A percentile compares a stretch with the other conserved stretches of the same genome.
Evolutionary conservation across 2,329 filamentous ascomycete species (phyloP).

Genomic region (Leptographium flavum): DNA sequence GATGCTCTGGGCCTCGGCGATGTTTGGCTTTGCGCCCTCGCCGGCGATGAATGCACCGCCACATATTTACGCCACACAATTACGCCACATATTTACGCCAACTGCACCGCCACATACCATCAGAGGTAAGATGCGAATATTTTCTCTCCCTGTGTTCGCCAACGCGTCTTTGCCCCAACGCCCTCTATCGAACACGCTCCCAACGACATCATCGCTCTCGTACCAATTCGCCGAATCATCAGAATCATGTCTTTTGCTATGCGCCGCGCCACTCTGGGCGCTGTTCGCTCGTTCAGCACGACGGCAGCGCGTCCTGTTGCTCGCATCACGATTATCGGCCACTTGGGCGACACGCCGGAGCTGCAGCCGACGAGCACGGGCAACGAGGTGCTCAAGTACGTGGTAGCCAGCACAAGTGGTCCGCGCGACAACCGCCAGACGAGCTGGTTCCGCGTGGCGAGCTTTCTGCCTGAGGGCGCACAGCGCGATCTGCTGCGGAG

Average conservation of each 20-base stretch:
- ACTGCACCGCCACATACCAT: no score
- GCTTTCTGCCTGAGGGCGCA: slow-evolving; percentile 54
- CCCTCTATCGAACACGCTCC: no score
- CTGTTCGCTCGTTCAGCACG: slow-evolving; percentile 60
- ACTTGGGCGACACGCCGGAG: slow-evolving; percentile 70
- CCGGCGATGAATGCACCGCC: no score
- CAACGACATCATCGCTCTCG: no score
- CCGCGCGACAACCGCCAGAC: slow-evolving; percentile 56
- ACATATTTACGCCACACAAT: no score
- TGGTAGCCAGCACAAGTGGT: slow-evolving; percentile 56
- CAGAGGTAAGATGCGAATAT: no score
- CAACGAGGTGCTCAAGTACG: slow-evolving; percentile 62
- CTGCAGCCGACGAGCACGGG: slow-evolving; percentile 54
- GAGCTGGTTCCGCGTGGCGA: slow-evolving; percentile 73
- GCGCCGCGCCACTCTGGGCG: slow-evolving; percentile 9
- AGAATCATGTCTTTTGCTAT: slow-evolving; percentile 12
- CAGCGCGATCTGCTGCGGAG: slow-evolving; percentile 57
- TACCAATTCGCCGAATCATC: no score
- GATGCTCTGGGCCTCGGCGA: no score
- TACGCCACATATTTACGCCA: no score
- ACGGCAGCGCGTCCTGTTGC: slow-evolving; percentile 52
- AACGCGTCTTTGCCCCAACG: no score
- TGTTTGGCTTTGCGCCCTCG: no score
- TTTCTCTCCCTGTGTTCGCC: no score
- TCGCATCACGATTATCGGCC: slow-evolving; percentile 75